Evolutionary conservation across 768 basidiomycete species (phyloP), one percentile per base, ranked within the genome.

Genomic region (Amanita thiersii): DNA sequence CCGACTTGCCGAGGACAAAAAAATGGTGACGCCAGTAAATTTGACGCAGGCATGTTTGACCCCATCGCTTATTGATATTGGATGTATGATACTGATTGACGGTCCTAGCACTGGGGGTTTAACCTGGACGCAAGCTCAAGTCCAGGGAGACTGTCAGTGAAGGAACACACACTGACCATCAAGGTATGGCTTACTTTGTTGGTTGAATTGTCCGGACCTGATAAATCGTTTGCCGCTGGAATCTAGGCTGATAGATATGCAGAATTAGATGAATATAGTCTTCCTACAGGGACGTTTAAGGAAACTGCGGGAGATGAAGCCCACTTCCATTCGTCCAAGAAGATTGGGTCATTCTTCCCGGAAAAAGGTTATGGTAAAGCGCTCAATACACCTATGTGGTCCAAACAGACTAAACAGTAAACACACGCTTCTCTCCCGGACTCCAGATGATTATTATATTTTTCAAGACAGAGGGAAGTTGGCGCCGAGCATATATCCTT

Each of bases 61-160:
- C 14, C 11, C 23, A 18, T 24, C 30, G 20, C 19, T 19, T 40
- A 43, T 21, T 31, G 45, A 32, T 41, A 34, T 20, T 45, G 26
- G 18, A 18, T n/a, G 10, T 14, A n/a, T 43, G 32, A 37, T 6
- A 36, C 37, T 35, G 28, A 28, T 32, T 38, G 42, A 40, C 31
- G 18, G 21, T 19, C 21, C 36, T 0, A 86, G 81, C 84, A 86
- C 56, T 86, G 83, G 82, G 85, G 84, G 20, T 86, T 86, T 65
- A 86, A 87, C 52, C 71, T 86, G 8, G 79, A 84, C 24, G 83
- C 80, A 1, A 85, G 81, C 50, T 61, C 81, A 30, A 57, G 60
- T 34, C 63, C 62, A 5, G 66, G 61, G 4, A 51, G 58, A 2
- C 58, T 74, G 21, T 65, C 65, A 19, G 69, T 86, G 29, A 69